These are phyloP conservation scores for Colletotrichum karsti DNA, from an alignment of 2,329 filamentous ascomycete genomes.

Conservation along the genomic window DNA sequence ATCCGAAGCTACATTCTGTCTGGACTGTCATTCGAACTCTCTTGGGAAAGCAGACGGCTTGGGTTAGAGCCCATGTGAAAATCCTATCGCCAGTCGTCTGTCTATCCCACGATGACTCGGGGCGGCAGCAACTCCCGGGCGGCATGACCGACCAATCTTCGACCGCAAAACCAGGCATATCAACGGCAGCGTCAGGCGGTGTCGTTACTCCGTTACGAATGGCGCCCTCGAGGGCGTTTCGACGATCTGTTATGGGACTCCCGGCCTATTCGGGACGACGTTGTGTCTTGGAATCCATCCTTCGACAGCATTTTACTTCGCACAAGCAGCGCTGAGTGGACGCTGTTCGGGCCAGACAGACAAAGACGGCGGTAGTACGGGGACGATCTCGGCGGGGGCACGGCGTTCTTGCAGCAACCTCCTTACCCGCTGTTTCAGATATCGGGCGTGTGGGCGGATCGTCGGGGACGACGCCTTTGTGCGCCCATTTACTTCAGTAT, in stretches of 20 bases:
- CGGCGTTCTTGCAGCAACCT: conserved; percentile 16
- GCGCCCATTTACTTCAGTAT: neutral
- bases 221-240: conserved; percentile 3
- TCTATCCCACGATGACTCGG: neutral
- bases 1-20: neutral
- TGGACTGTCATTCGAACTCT: neutral
- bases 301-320: conserved; percentile 3
- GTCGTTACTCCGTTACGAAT: neutral
- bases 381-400: conserved; percentile 9
- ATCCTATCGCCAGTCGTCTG: neutral
- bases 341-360: neutral
- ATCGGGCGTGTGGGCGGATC: conserved; percentile 21
- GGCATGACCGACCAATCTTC: conserved; percentile 1
- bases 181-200: neutral
- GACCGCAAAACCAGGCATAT: neutral
- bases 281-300: neutral
- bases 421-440: conserved; percentile 28
- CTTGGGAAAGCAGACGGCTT: neutral
- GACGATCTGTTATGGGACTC: conserved; percentile 5
- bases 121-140: neutral
- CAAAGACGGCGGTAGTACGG: neutral
- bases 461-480: conserved; percentile 12
- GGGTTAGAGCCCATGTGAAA: neutral
- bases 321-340: neutral
- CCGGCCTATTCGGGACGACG: neutral